Evolutionary conservation across 805 yeast genomes (phyloP), one percentile per base, ranked within the genome.

Genomic region (Kregervanrija delftensis): DNA sequence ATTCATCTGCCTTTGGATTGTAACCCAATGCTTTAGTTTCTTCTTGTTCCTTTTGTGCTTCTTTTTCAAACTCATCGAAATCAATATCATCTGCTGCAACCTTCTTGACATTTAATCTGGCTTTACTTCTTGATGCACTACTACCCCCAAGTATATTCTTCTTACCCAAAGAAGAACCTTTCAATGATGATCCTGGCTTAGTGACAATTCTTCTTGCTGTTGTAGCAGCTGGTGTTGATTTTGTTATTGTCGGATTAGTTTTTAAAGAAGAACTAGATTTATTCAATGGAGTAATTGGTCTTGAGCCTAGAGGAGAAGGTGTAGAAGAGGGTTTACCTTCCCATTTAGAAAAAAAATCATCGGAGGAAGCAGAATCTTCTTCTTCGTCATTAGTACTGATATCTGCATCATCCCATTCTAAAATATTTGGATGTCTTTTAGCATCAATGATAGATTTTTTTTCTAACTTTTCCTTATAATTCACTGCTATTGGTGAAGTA

Each of bases 271-370:
- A 44, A 35, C 40, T 41, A 10, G 51, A 40, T 33, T 45, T 47
- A 36, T 51, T 53, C 12, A 53, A 43, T 13, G 80, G 80, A 2
- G 80, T 74, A 30, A 60, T 59, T 33, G 68, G 66, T 45, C 68
- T 61, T 4, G 77, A 72, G 2, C 68, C 68, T 48, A 74, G 50
- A 11, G 82, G 81, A 4, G 79, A 72, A 28, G 64, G 61, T 5
- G 64, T 57, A 11, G 79, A 67, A 5, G 82, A 49, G n/a, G 96
- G 88, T 58, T 87, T 87, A 28, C 30, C 17, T 46, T 86, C 87
- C 93, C 96, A 90, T 60, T 80, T 83, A 43, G 93, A 76, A 67
- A 93, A 93, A 64, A 93, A 93, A 65, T 88, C 96, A 63, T 89
- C 96, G 22, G 74, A 74, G 39, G 69, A 73, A 11, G 49, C 13